Percentiles rank a stretch among this genome's conserved stretches.
phyloP scores from a whole-genome alignment of 805 yeast genomes.

The Komagataella phaffii region DNA sequence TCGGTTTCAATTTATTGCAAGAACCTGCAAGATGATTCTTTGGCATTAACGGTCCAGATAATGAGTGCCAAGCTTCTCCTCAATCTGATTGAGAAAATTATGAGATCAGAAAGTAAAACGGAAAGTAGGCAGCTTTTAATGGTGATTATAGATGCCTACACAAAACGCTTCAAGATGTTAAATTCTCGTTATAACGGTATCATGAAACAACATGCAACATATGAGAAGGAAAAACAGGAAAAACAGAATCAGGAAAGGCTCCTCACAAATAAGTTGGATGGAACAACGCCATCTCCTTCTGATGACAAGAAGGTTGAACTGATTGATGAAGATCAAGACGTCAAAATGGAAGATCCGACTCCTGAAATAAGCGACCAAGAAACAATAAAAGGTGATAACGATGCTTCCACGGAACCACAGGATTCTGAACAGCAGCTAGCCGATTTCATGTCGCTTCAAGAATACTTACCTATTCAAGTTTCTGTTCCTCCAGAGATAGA shows the following conservation, averaged over 20 bases:
- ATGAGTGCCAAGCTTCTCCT: conserved; percentile 89
- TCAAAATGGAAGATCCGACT: conserved; percentile 1
- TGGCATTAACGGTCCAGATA: conserved; percentile 84
- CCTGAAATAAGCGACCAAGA: conserved; percentile 9
- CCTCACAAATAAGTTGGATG: conserved; percentile 1
- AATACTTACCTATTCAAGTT: conserved; percentile 45
- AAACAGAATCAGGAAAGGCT: conserved; percentile 19
- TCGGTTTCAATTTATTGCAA: conserved; percentile 75
- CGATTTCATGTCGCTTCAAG: conserved; percentile 32
- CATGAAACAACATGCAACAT: conserved; percentile 44
- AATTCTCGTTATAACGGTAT: conserved; percentile 61
- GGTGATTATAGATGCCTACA: conserved; percentile 79
- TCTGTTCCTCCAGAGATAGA: conserved; percentile 40
- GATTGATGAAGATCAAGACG: conserved; percentile 5
- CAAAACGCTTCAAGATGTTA: conserved; percentile 64
- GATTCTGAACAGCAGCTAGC: conserved; percentile 2
- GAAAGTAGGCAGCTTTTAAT: conserved; percentile 79
- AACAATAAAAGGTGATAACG: conserved; percentile 1
- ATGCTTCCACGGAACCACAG: conserved; percentile 1
- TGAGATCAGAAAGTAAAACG: conserved; percentile 66
- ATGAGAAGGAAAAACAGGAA: conserved; percentile 28
- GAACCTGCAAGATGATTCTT: conserved; percentile 64
- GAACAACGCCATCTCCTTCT: conserved; percentile 1
- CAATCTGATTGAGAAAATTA: conserved; percentile 79
- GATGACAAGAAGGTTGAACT: conserved; percentile 3